Evolutionary conservation across 345 rosid genomes (phyloP).

Genomic region (Firmiana major): DNA sequence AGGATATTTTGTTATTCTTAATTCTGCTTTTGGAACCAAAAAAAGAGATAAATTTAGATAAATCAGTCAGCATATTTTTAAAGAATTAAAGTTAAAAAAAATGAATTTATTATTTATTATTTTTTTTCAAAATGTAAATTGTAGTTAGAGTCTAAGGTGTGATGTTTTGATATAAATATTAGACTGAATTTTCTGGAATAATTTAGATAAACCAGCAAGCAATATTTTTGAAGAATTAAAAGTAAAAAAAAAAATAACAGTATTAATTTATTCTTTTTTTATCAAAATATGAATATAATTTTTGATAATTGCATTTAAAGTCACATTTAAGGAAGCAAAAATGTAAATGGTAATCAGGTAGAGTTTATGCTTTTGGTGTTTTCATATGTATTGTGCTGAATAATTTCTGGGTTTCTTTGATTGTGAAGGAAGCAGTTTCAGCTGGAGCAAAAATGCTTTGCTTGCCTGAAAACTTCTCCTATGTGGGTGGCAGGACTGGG

Average conservation of each 20-base stretch:
- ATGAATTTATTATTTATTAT: too few species aligned
- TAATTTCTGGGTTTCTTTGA: constrained; percentile 2
- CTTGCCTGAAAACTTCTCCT: constrained; percentile 84
- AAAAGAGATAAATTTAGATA: background rate
- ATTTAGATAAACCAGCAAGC: background rate
- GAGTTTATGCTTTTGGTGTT: background rate
- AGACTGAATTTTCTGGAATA: too few species aligned
- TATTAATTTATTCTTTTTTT: background rate
- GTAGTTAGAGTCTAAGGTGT: too few species aligned
- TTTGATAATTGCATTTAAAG: background rate
- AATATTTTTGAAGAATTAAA: background rate
- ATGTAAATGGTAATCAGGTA: background rate
- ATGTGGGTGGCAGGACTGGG: constrained; percentile 55
- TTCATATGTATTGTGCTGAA: background rate
- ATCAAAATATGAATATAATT: background rate
- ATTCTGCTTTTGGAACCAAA: background rate
- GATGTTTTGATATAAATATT: too few species aligned
- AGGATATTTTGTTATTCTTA: background rate
- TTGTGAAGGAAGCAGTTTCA: constrained; percentile 69
- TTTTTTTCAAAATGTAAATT: too few species aligned
- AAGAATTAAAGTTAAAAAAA: too few species aligned
- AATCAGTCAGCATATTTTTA: too few species aligned
- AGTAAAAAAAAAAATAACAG: background rate
- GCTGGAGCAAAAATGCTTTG: constrained; percentile 87
- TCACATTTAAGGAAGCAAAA: background rate